Base-by-base conservation (phyloP, 495 filamentous ascomycete species). In the Peziza echinospora region DNA sequence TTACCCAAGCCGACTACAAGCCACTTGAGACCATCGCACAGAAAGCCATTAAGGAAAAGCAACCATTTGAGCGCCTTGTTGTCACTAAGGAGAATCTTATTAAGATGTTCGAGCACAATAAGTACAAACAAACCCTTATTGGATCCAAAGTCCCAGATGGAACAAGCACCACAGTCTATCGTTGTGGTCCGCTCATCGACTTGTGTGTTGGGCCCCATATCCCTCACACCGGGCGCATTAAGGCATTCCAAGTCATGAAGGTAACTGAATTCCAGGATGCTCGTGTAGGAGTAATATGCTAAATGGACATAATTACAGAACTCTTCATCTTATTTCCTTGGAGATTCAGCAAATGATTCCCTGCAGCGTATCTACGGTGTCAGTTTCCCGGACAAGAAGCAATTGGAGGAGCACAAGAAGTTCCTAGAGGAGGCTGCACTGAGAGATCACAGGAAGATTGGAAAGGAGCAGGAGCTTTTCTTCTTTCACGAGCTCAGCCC, bases 51-150 rank as follows among this genome's bases (percentile, higher is more conserved):
- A 93, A 93, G 69, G 87, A 96, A 63, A 93, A 92, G 63, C 89
- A 96, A 61, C 77, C 76, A 26, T 96, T 97, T 63, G 82, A 96
- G 65, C 75, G 91, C 47, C 68, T 97, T 43, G 76, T 78, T 49
- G 69, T 94, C 46, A 78, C 80, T 34, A 94, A 96, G 63, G 77
- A 85, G 49, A 76, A 94, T 49, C 71, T 96, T 26, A 71, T 82
- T 41, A 82, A 93, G 63, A 96, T 97, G 89, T 97, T 97, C 63
- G 69, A 76, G 39, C 84, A 91, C 66, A 93, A 89, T 67, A 83
- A 83, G 57, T 91, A 85, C 67, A 97, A 97, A 69, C 75, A 91
- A 57, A 78, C 93, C 60, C 84, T 96, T 63, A 94, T 97, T 57
- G 78, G 83, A 43, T 82, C 91, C 65, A 82, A 93, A 62, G 80